phyloP scores from a whole-genome alignment of 2,329 filamentous ascomycete genomes.

The Clonostachys solani region DNA sequence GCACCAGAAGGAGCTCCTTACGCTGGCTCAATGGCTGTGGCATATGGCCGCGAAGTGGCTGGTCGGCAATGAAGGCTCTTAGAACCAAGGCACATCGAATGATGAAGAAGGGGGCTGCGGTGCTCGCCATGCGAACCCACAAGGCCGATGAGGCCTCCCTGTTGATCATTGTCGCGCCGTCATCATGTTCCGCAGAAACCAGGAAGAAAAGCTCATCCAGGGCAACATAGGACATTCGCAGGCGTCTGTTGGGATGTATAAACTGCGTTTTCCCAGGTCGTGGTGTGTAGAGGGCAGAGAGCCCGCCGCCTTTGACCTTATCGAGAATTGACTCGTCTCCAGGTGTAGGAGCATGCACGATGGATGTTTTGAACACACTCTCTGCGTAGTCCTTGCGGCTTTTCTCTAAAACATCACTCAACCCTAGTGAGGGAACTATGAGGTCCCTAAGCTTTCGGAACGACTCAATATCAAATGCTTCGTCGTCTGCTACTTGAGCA shows the following conservation, averaged over 20 bases:
- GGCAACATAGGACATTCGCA: conserved; percentile 74
- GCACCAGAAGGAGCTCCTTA: conserved; percentile 70
- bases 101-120: conserved; percentile 76
- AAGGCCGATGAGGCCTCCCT: conserved; percentile 19
- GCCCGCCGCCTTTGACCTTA: conserved; percentile 40
- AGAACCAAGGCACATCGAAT: conserved; percentile 76
- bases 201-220: conserved; percentile 75
- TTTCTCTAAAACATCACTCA: conserved; percentile 57
- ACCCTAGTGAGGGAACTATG: conserved; percentile 70
- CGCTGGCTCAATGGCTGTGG: conserved; percentile 81
- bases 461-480: conserved; percentile 75
- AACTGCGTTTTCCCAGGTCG: conserved; percentile 71
- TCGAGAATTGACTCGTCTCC: conserved; percentile 51
- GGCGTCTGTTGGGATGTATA: conserved; percentile 58
- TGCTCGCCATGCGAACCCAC: conserved; percentile 63
- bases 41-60: conserved; percentile 83
- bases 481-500: conserved; percentile 58
- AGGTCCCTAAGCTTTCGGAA: conserved; percentile 67
- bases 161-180: conserved; percentile 14
- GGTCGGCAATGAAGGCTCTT: conserved; percentile 85
- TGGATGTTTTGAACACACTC: conserved; percentile 75
- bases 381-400: conserved; percentile 67
- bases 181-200: conserved; percentile 43
- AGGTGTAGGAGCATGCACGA: conserved; percentile 64
- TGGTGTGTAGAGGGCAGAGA: conserved; percentile 55